Conservation (phyloP, 306 rosid species). For the Inga leiocalycina region DNA sequence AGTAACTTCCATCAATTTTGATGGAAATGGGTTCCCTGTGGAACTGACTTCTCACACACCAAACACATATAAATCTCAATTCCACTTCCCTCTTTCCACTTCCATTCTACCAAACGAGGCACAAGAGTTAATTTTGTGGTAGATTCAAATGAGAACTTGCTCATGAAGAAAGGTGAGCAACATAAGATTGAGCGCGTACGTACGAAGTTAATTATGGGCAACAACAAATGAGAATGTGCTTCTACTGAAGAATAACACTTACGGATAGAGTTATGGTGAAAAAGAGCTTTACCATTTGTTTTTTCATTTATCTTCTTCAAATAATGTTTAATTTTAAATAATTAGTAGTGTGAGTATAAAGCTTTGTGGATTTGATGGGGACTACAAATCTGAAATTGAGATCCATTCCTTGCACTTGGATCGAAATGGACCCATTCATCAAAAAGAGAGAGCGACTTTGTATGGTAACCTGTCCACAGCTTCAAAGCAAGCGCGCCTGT, state of each 20-base stretch:
- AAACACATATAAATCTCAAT: no score
- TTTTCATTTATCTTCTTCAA: not conserved
- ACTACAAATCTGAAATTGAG: conserved; percentile 38
- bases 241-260: not conserved
- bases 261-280: not conserved
- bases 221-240: not conserved
- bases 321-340: not conserved
- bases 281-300: not conserved
- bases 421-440: conserved; percentile 31
- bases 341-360: not conserved
- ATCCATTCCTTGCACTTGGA: conserved; percentile 44
- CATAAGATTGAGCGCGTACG: not conserved
- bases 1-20: no score
- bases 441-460: conserved; percentile 28
- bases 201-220: conserved; percentile 2
- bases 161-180: conserved; percentile 30
- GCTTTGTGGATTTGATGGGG: conserved; percentile 50
- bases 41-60: no score
- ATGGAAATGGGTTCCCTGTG: no score
- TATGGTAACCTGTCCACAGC: not conserved
- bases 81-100: no score
- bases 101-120: no score
- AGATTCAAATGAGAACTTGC: conserved; percentile 36
- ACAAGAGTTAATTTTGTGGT: conserved; percentile 5
- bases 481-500: not conserved